Percentiles rank a stretch among this genome's conserved stretches.
Evolutionary conservation across 2,329 filamentous ascomycete species (phyloP).

Genomic region (Trichoderma afroharzianum): DNA sequence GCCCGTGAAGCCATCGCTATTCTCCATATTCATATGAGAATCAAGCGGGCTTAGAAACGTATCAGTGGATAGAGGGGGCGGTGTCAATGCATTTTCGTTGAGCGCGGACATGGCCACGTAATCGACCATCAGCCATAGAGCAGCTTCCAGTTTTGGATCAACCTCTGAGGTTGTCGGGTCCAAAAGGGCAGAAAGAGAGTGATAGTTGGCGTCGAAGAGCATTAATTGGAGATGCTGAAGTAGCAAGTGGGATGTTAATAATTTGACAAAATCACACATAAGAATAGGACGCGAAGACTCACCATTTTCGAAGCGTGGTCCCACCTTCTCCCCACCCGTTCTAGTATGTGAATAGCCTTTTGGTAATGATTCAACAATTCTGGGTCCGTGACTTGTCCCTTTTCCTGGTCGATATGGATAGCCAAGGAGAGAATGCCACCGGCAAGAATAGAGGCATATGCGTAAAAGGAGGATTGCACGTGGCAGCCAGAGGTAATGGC

Average conservation of each 20-base stretch:
- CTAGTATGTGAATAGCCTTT: conserved; percentile 1
- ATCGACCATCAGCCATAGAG: conserved; percentile 11
- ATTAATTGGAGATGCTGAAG: conserved; percentile 14
- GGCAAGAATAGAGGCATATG: conserved; percentile 9
- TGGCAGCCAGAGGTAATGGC: conserved; percentile 13
- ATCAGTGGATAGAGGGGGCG: neutral
- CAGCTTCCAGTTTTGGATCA: conserved; percentile 6
- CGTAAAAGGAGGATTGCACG: conserved; percentile 10
- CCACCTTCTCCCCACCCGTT: conserved; percentile 10
- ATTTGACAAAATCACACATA: neutral
- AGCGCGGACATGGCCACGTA: conserved; percentile 13
- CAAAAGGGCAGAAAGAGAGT: conserved; percentile 4
- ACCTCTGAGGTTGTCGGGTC: neutral
- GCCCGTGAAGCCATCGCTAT: conserved; percentile 1
- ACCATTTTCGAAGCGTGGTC: conserved; percentile 16
- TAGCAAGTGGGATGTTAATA: conserved; percentile 11
- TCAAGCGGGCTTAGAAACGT: conserved; percentile 10
- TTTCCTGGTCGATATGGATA: conserved; percentile 14
- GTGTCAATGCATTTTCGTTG: conserved; percentile 3
- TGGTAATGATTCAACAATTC: conserved; percentile 1
- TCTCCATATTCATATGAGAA: neutral
- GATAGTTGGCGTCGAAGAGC: conserved; percentile 13
- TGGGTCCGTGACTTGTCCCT: conserved; percentile 5
- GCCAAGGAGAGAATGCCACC: conserved; percentile 10
- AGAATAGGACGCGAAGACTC: neutral